Conservation (phyloP, 2,329 filamentous ascomycete genomes). For the Calycina herbarum region DNA sequence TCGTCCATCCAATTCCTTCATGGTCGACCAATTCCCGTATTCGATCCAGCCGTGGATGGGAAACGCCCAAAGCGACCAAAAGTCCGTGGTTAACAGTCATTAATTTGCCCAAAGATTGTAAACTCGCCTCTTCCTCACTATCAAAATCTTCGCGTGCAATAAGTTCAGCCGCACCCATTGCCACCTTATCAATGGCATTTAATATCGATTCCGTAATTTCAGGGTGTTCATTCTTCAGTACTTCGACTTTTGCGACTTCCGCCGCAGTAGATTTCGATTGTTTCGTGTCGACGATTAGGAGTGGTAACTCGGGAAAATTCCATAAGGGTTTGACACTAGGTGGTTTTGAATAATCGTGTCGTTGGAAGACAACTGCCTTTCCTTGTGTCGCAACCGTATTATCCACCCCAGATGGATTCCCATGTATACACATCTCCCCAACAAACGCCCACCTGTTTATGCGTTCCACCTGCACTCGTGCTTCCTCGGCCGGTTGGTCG, state of each 20-base stretch:
- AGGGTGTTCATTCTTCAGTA: conserved; percentile 70
- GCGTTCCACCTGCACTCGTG: conserved; percentile 85
- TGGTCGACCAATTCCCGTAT: conserved; percentile 90
- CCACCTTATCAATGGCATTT: conserved; percentile 78
- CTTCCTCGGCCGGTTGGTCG: conserved; percentile 85
- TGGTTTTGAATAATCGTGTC: conserved; percentile 74
- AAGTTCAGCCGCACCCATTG: conserved; percentile 53
- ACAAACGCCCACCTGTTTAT: conserved; percentile 99
- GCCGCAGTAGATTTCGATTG: conserved; percentile 81
- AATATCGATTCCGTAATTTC: conserved; percentile 78
- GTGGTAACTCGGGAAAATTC: conserved; percentile 87
- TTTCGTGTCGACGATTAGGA: conserved; percentile 86
- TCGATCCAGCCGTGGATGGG: conserved; percentile 88
- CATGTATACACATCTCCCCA: conserved; percentile 94
- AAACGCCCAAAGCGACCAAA: conserved; percentile 87
- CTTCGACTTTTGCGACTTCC: conserved; percentile 84
- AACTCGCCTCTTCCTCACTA: conserved; percentile 57
- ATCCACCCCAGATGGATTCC: conserved; percentile 93
- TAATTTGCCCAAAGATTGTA: conserved; percentile 79
- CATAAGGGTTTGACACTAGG: conserved; percentile 75
- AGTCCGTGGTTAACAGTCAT: conserved; percentile 94
- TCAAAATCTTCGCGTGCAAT: conserved; percentile 67
- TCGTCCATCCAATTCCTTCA: conserved; percentile 91
- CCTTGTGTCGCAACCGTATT: conserved; percentile 94
- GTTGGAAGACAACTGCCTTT: conserved; percentile 89